These are phyloP conservation scores for Candida albicans DNA, from an alignment of 1,139 yeast species.

Conservation along the genomic window DNA sequence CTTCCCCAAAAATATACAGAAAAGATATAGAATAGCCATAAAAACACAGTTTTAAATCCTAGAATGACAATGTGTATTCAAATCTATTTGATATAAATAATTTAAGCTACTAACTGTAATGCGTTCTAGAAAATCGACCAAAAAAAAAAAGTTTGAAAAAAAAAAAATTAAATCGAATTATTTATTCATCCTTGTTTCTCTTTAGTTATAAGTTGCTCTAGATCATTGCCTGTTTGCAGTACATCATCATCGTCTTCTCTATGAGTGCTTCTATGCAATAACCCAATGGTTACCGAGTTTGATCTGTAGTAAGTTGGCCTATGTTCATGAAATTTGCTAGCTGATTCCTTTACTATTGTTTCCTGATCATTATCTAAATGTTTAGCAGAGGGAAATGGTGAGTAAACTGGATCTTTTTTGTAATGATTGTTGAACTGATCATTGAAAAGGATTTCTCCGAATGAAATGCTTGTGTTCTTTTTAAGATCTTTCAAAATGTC, in stretches of 20 bases:
- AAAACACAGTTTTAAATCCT: too few species aligned
- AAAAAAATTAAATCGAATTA: too few species aligned
- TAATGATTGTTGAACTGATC: slow-evolving; percentile 47
- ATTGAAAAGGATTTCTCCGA: slow-evolving; percentile 15
- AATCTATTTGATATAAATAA: too few species aligned
- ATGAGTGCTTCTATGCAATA: slow-evolving; percentile 25
- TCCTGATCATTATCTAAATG: slow-evolving; percentile 40
- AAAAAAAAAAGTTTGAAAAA: too few species aligned
- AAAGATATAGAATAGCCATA: too few species aligned
- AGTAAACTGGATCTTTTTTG: slow-evolving; percentile 39
- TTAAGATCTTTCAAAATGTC: not conserved
- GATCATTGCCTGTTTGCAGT: not conserved
- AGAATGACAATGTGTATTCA: too few species aligned
- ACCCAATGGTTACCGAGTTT: slow-evolving; percentile 43
- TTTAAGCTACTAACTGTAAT: too few species aligned
- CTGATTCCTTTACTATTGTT: slow-evolving; percentile 22
- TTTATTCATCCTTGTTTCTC: not conserved
- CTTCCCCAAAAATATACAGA: too few species aligned
- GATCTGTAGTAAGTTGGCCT: slow-evolving; percentile 38
- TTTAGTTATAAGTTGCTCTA: not conserved
- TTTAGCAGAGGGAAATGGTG: slow-evolving; percentile 43
- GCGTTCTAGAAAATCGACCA: too few species aligned
- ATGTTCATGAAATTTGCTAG: slow-evolving; percentile 20
- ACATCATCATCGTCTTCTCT: not conserved
- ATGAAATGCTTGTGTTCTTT: not conserved